Base-by-base conservation (phyloP, 2,329 filamentous ascomycete species). In the Fusarium anguioides region DNA sequence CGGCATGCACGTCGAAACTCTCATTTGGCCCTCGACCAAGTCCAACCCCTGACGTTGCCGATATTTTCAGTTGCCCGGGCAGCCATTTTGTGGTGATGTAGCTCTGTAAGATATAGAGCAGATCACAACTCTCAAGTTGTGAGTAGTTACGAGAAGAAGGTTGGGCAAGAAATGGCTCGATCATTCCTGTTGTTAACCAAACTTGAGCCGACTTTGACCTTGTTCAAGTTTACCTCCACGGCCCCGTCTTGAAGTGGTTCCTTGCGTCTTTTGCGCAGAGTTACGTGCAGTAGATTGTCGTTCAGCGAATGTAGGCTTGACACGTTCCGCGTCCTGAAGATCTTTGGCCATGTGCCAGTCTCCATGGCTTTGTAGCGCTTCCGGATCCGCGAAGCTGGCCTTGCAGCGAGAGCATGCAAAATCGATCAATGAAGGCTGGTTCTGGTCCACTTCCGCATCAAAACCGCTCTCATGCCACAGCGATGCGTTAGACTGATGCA, bases 281-380 rank as follows among this genome's bases (percentile, higher is more conserved):
- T 61, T 78, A 73, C 72, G 75, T 64, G 72, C 75, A 69, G 75
- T 58, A 64, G 70, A 66, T 66, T 72, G 64, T 59, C 75, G 76
- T 52, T 77, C 78, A 68, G 75, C 82, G 76, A 84, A 82, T 81
- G 77, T 73, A 61, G 77, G 72, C 59, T 69, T 81, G 78, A 79
- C 82, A 83, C 84, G 83, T 80, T 91, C 85, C 57, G 83, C 78
- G 4, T 89, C 85, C 67, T 94, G 90, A 27, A 99, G 83, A 71
- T 95, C 91, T 79, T 92, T 93, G 42, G 96, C 96, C 79, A 97
- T 91, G 79, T 99, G 96, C 90, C 94, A 98, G 77, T 99, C 96
- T 52, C 90, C 84, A 77, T 99, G 96, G 78, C 92, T 94, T 68
- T 89, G 86, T 44, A 88, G 75, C 70, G 86, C 84, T 55, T 90